These are phyloP conservation scores for Termitomyces sp. DNA, from an alignment of 768 basidiomycete species.

Conservation along the genomic window DNA sequence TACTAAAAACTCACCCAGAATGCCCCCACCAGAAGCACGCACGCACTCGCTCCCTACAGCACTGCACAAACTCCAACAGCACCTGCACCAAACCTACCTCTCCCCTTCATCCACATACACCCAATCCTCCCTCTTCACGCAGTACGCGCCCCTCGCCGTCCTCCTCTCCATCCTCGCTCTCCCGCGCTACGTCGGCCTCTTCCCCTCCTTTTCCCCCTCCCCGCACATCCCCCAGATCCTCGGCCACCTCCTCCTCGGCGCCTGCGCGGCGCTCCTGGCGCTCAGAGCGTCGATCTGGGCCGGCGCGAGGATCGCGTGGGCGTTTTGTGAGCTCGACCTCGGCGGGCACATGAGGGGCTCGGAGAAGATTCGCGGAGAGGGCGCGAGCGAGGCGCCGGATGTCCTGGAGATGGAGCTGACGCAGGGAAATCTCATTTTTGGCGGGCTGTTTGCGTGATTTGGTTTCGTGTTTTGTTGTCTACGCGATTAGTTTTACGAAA, in stretches of 20 bases:
- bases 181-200: slow-evolving; percentile 3
- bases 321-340: slow-evolving; percentile 13
- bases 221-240: neutral
- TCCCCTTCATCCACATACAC: neutral
- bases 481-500: too few species aligned
- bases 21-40: neutral
- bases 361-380: neutral
- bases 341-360: neutral
- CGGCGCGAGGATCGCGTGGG: slow-evolving; percentile 2
- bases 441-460: neutral
- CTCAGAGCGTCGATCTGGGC: slow-evolving; percentile 7
- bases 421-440: slow-evolving; percentile 3
- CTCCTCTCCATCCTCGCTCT: slow-evolving; percentile 8
- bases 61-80: slow-evolving; percentile 7
- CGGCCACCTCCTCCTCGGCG: neutral
- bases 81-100: neutral
- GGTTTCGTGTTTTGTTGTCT: too few species aligned
- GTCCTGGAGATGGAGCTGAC: slow-evolving; percentile 4
- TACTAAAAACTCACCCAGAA: neutral
- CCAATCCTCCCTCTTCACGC: slow-evolving; percentile 8
- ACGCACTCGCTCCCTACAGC: neutral
- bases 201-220: neutral
- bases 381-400: neutral
- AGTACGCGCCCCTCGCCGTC: slow-evolving; percentile 8
- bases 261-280: neutral